A percentile compares a stretch with the other conserved stretches of the same genome.
phyloP scores from a whole-genome alignment of 108 stramenopile genomes.

The Conticribra weissflogii region DNA sequence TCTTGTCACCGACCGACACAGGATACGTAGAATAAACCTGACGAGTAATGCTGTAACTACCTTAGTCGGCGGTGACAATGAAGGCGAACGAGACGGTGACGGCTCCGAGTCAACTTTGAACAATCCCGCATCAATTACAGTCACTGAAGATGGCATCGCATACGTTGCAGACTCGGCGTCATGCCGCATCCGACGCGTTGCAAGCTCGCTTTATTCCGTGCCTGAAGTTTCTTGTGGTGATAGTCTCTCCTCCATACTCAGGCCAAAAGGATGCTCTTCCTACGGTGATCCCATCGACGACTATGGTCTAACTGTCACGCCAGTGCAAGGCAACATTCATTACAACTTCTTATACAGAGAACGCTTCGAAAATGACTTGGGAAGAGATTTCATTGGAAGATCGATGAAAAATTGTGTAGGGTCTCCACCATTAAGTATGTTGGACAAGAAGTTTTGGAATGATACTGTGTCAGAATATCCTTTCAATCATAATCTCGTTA shows the following conservation, averaged over 20 bases:
- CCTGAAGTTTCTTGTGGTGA: conserved; percentile 57
- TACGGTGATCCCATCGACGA: conserved; percentile 82
- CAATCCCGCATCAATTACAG: conserved; percentile 63
- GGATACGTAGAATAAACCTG: conserved; percentile 57
- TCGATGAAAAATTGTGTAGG: conserved; percentile 76
- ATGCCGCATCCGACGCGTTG: conserved; percentile 67
- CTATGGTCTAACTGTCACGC: conserved; percentile 49
- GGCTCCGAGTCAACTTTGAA: conserved; percentile 68
- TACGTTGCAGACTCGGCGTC: conserved; percentile 69
- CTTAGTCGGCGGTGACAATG: conserved; percentile 59
- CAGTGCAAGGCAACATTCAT: conserved; percentile 71
- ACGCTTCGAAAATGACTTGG: conserved; percentile 40
- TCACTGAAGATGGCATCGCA: conserved; percentile 59
- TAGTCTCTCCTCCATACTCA: conserved; percentile 51
- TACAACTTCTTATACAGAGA: conserved; percentile 67
- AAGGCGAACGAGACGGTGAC: conserved; percentile 68
- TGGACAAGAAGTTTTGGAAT: conserved; percentile 53
- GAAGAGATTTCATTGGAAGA: conserved; percentile 61
- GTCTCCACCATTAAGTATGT: conserved; percentile 57
- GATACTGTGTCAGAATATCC: conserved; percentile 32
- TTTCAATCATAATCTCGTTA: conserved; percentile 56
- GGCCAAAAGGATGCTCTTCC: conserved; percentile 80
- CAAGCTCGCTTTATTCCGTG: conserved; percentile 43
- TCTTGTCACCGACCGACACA: conserved; percentile 74
- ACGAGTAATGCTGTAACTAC: conserved; percentile 59